These are phyloP conservation scores for Aureobasidium sp. DNA, from an alignment of 2,329 filamentous ascomycete species.

Conservation along the genomic window DNA sequence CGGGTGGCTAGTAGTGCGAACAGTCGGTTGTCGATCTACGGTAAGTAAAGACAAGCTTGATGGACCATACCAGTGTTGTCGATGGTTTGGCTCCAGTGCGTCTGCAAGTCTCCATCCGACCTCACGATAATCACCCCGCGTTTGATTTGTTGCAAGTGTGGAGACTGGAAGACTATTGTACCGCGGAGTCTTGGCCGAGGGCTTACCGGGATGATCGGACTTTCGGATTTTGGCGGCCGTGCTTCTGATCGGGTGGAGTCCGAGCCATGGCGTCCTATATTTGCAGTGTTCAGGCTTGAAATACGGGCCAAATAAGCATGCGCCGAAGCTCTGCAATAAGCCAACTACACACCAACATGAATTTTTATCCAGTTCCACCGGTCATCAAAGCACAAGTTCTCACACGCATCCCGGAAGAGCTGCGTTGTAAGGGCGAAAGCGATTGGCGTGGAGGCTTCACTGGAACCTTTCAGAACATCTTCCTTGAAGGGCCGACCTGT, in stretches of 20 bases:
- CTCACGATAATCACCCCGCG: not conserved
- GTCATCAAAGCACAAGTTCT: slow-evolving; percentile 29
- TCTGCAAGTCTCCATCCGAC: no score
- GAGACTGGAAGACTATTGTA: not conserved
- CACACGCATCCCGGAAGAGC: slow-evolving; percentile 28
- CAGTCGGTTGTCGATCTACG: no score
- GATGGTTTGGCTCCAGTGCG: no score
- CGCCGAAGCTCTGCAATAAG: not conserved
- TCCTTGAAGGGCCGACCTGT: slow-evolving; percentile 32
- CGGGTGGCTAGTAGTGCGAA: no score
- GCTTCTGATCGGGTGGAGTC: not conserved
- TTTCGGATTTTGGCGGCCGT: not conserved
- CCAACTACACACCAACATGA: slow-evolving; percentile 18
- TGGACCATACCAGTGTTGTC: no score
- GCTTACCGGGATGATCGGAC: not conserved
- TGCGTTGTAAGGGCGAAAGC: slow-evolving; percentile 20
- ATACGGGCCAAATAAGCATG: not conserved
- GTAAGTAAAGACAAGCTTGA: no score
- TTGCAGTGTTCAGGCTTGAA: not conserved
- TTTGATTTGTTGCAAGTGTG: not conserved
- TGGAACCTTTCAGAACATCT: slow-evolving; percentile 29
- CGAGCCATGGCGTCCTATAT: not conserved
- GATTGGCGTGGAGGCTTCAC: slow-evolving; percentile 34
- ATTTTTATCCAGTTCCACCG: slow-evolving; percentile 28
- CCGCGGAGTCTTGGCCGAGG: no score